Base-by-base conservation (phyloP, 805 yeast genomes). In the Candida nonsorbophila region DNA sequence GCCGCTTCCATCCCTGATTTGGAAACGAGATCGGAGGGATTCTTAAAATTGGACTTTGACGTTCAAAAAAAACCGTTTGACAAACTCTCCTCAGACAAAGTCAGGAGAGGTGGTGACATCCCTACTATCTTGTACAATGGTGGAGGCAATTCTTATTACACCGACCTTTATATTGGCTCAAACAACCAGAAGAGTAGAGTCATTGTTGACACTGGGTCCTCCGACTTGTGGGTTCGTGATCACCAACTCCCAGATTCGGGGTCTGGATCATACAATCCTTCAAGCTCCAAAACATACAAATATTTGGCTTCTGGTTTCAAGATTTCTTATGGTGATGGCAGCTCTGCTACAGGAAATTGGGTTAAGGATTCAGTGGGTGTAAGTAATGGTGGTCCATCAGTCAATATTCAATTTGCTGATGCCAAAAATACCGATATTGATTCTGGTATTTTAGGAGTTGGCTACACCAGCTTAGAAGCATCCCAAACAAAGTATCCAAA, bases 311-410 rank as follows among this genome's bases (percentile, higher is more conserved):
- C 47, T 5, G 39, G 47, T 1, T 74, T 74, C 41, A 24, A 42
- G 8, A 69, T 72, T 34, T 17, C 40, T 2, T 74, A 74, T 39
- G 76, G 64, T 5, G 80, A 74, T 45, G 40, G 48, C 3, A 60
- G 74, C 3, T 51, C 42, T 31, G 77, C 78, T 4, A 26, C 34
- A 5, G 51, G 51, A 21, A 26, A 34, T 18, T 46, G 41, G 40
- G 38, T 32, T 14, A 25, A 20, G 10, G 51, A 46, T 23, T 24
- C 32, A 13, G 37, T 43, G 12, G 14, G 34, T 9, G 32, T 46
- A 16, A 22, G 34, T 14, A 30, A 33, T 21, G 34, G 27, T 20
- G 32, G 41, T 18, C 24, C 31, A 6, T 16, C 34, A 10, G 37
- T 43, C 16, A 35, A 29, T 14, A 44, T 41, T 14, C 43, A 42